Conservation (phyloP, 1,284 basidiomycete genomes). For the Flammula alnicola region DNA sequence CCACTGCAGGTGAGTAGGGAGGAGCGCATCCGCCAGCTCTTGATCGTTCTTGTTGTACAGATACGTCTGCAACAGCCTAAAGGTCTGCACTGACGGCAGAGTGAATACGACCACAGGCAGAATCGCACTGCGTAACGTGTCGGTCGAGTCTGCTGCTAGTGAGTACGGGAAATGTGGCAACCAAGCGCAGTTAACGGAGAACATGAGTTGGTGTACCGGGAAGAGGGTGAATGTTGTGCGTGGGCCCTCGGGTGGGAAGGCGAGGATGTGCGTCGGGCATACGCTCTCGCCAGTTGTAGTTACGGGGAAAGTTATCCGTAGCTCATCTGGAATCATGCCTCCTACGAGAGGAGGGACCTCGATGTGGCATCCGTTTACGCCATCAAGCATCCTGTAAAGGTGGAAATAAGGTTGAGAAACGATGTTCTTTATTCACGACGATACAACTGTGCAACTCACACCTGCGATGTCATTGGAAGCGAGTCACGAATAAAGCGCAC, state of each 20-base stretch:
- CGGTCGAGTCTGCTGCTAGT: background rate
- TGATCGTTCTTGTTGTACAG: background rate
- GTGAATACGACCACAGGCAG: constrained; percentile 1
- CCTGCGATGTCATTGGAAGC: too few relatives aligned
- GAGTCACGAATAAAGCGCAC: too few relatives aligned
- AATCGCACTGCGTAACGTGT: background rate
- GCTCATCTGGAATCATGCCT: background rate
- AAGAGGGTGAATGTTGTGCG: background rate
- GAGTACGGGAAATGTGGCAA: background rate
- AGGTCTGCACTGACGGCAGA: background rate
- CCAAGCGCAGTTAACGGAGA: background rate
- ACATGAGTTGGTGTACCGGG: background rate
- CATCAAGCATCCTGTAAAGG: background rate
- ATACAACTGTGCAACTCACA: too few relatives aligned
- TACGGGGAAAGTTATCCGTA: background rate
- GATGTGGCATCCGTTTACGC: background rate
- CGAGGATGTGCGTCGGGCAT: background rate
- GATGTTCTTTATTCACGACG: too few relatives aligned
- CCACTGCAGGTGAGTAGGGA: background rate
- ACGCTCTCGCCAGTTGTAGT: background rate
- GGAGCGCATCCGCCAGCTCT: background rate
- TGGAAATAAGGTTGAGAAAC: too few relatives aligned
- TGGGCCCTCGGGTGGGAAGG: background rate
- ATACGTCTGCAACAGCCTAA: background rate
- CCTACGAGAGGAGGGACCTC: background rate